Conservation (phyloP, 2,329 filamentous ascomycete genomes). For the Colletotrichum sp. region DNA sequence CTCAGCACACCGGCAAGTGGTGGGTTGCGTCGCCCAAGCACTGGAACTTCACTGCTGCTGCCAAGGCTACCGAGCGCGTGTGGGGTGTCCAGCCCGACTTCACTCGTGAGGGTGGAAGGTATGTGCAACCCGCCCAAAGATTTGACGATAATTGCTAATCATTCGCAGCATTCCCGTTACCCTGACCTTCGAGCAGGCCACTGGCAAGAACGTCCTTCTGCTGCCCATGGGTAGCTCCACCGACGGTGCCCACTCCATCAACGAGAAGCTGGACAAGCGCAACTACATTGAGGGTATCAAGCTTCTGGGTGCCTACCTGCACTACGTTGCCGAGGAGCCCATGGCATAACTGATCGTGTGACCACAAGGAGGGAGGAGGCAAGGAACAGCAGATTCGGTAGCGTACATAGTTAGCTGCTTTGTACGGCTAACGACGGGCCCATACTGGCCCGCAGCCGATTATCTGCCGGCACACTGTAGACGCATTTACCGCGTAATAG, state of each 20-base stretch:
- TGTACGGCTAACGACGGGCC: background rate
- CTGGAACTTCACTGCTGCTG: constrained; percentile 96
- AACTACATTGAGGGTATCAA: constrained; percentile 99
- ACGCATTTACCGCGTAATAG: background rate
- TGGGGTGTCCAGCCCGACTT: constrained; percentile 94
- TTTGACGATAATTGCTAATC: background rate
- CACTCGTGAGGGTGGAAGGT: constrained; percentile 93
- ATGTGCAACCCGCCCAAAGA: constrained; percentile 31
- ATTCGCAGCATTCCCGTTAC: constrained; percentile 87
- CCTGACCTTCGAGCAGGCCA: constrained; percentile 95
- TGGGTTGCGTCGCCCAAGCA: constrained; percentile 98
- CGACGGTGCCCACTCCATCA: constrained; percentile 95
- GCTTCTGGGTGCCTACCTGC: constrained; percentile 90
- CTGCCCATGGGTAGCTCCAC: constrained; percentile 98
- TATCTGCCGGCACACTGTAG: background rate
- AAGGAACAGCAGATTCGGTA: background rate
- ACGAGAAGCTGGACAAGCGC: constrained; percentile 95
- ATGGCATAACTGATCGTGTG: constrained; percentile 36
- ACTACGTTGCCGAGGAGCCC: constrained; percentile 93
- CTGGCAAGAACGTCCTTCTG: constrained; percentile 95
- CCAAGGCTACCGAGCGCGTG: constrained; percentile 95
- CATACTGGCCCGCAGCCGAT: background rate
- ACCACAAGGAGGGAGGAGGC: background rate
- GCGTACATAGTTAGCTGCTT: background rate
- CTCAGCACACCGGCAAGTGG: constrained; percentile 96